Evolutionary conservation across 1,284 basidiomycete species (phyloP), one percentile per base, ranked within the genome.

Genomic region (Leccinum fallax): DNA sequence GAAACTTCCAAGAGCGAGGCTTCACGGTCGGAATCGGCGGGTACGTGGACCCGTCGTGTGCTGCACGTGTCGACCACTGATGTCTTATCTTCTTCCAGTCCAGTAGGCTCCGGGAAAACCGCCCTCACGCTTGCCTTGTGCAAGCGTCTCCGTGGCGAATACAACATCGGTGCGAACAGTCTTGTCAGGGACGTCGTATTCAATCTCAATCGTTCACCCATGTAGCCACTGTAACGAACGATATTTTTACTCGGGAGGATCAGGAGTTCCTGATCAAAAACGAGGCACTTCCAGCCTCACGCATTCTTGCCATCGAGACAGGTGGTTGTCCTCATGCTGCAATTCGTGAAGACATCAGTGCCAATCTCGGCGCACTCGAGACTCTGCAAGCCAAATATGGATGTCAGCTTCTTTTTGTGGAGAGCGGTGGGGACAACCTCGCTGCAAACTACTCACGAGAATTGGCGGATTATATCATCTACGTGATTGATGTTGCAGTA

Each of bases 11-110:
- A 59, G 96, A 98, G 79, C 82, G 97, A 64, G 96, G 94, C 2
- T 99, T 99, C 78, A 99, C 97, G 0, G 82, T 99, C 61, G 97
- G 97, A 4, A 98, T 98, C 62, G 97, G 97, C 71, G 97, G 96
- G 94, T 95, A 72, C 63, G 86, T 71, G 10, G 32, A 56, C 15
- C n/a, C 13, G 9, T 19, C 10, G 1, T 48, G 55, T 58, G 49
- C 59, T 48, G 32, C n/a, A 36, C 32, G 28, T 36, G 40, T 57
- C 56, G 38, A 51, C 53, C 38, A 57, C 57, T 32, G 32, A 58
- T 58, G 9, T 51, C 57, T 61, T 49, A 59, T 38, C 58, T 60
- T 53, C 48, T 53, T 61, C 43, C 65, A 95, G 93, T 2, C 94
- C 97, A 1, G 97, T 99, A 21, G 97, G 97, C 11, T 97, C 95